Percentiles rank a stretch among this genome's conserved stretches.
Conservation (phyloP, 1,284 basidiomycete genomes). For the Tremellales sp. region DNA sequence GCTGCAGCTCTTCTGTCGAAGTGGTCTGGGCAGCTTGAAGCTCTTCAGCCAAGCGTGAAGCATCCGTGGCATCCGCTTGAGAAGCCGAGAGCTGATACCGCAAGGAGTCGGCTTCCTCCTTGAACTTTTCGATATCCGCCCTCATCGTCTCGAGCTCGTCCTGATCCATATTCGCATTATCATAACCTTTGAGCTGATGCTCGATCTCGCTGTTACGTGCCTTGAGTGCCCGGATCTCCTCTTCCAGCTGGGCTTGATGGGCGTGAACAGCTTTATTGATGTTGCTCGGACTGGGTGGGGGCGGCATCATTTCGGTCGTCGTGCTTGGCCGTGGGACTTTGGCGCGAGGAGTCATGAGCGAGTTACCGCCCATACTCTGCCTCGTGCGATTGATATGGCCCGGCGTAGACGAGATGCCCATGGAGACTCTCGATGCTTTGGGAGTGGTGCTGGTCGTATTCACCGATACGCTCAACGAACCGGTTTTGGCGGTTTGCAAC, state of each 20-base stretch:
- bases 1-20: constrained; percentile 23
- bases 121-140: constrained; percentile 23
- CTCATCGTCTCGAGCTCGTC: constrained; percentile 32
- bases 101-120: constrained; percentile 30
- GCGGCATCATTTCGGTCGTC: constrained; percentile 45
- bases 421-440: constrained; percentile 34
- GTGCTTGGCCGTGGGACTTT: constrained; percentile 26
- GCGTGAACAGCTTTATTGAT: constrained; percentile 17
- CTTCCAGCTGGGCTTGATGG: constrained; percentile 45
- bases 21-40: constrained; percentile 31
- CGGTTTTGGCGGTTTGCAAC: constrained; percentile 53
- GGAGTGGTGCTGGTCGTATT: constrained; percentile 33
- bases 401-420: constrained; percentile 8
- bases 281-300: constrained; percentile 46
- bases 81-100: constrained; percentile 28
- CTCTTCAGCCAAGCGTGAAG: constrained; percentile 30
- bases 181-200: constrained; percentile 12
- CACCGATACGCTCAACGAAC: constrained; percentile 17
- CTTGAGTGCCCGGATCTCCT: constrained; percentile 37
- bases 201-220: constrained; percentile 35
- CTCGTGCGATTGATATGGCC: constrained; percentile 7
- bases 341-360: constrained; percentile 42
- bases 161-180: constrained; percentile 4
- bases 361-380: constrained; percentile 39
- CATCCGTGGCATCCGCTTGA: constrained; percentile 39